Conservation (phyloP, 129 eudicot species). For the Heracleum sosnowskyi region DNA sequence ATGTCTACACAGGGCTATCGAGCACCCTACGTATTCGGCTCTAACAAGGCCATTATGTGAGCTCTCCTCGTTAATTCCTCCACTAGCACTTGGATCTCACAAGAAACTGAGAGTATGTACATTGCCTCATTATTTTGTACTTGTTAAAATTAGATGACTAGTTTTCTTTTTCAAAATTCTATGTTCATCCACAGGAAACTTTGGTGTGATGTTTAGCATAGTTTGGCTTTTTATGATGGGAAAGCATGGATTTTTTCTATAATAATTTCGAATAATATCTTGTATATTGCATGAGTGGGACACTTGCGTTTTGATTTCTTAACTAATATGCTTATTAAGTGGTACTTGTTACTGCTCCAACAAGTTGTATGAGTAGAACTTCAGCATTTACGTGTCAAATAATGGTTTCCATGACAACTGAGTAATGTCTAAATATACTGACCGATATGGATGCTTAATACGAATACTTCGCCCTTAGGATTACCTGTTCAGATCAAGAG, state of each 20-base stretch:
- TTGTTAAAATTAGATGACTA: slow-evolving; percentile 7
- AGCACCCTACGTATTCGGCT: slow-evolving; percentile 98
- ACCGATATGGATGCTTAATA: background rate
- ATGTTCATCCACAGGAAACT: background rate
- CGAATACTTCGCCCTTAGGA: background rate
- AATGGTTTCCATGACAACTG: background rate
- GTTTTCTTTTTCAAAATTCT: background rate
- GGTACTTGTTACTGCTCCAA: background rate
- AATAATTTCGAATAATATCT: background rate
- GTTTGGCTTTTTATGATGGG: background rate
- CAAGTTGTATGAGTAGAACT: background rate
- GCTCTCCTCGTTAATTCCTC: slow-evolving; percentile 90
- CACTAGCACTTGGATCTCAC: slow-evolving; percentile 79
- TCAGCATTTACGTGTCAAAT: background rate
- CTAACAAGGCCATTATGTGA: slow-evolving; percentile 99
- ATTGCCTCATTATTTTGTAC: slow-evolving; percentile 2
- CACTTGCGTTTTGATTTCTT: background rate
- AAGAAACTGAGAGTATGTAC: slow-evolving; percentile 83
- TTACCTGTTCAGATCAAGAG: background rate
- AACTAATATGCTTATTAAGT: background rate
- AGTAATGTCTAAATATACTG: background rate
- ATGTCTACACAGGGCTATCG: slow-evolving; percentile 78
- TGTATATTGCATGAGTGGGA: background rate
- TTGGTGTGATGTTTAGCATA: background rate
- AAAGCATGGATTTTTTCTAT: background rate